These are phyloP conservation scores for Alternaria novae-zelandiae DNA, from an alignment of 2,329 filamentous ascomycete species.

Conservation along the genomic window DNA sequence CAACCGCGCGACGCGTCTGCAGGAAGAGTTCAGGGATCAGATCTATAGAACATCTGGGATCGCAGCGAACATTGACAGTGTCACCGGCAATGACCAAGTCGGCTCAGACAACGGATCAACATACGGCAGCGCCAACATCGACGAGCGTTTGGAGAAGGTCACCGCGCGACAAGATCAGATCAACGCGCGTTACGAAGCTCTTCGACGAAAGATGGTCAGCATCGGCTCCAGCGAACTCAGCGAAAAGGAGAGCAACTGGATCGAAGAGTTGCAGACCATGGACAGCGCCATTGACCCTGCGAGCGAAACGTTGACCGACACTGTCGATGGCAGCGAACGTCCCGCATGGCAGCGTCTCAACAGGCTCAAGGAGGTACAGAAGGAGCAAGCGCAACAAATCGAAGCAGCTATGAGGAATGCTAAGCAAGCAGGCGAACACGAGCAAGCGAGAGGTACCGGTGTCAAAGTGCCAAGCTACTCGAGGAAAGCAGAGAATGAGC, in stretches of 20 bases:
- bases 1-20: constrained; percentile 70
- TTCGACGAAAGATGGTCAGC: constrained; percentile 58
- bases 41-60: constrained; percentile 70
- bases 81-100: constrained; percentile 64
- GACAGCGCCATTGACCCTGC: constrained; percentile 47
- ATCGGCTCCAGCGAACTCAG: constrained; percentile 64
- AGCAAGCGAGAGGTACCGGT: constrained; percentile 11
- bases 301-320: constrained; percentile 37
- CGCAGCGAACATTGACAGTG: constrained; percentile 69
- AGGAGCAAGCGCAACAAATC: constrained; percentile 53
- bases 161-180: constrained; percentile 64
- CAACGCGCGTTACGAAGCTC: constrained; percentile 64
- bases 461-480: constrained; percentile 43
- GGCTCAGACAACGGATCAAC: constrained; percentile 52
- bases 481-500: constrained; percentile 43
- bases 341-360: constrained; percentile 62
- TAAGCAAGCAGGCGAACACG: constrained; percentile 19
- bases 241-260: constrained; percentile 67
- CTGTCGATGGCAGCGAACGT: constrained; percentile 37
- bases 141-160: constrained; percentile 63
- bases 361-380: constrained; percentile 61
- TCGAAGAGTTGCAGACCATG: constrained; percentile 60
- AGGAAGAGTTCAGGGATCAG: constrained; percentile 71
- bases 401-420: constrained; percentile 23
- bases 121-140: constrained; percentile 63